phyloP scores from a whole-genome alignment of 345 rosid species.

The Eucalyptus paniculata region DNA sequence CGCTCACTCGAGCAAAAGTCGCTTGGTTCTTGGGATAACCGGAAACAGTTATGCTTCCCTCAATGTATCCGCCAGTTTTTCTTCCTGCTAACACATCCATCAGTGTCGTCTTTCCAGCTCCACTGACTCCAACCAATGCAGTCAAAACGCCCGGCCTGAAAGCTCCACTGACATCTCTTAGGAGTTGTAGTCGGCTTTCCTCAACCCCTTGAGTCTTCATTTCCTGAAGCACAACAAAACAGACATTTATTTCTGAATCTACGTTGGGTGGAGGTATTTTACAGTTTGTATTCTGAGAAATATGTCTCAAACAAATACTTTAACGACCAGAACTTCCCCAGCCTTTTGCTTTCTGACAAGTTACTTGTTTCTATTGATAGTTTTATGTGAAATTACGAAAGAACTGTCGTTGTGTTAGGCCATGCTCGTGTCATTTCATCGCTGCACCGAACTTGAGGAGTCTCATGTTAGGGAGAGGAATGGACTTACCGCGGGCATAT shows the following conservation, averaged over 20 bases:
- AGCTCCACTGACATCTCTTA: conserved; percentile 23
- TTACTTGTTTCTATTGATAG: background rate
- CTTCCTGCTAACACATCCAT: conserved; percentile 44
- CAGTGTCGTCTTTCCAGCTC: conserved; percentile 41
- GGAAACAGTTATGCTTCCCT: conserved; percentile 24
- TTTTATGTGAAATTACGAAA: background rate
- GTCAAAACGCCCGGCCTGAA: conserved; percentile 34
- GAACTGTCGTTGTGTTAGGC: conserved; percentile 25
- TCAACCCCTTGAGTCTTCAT: conserved; percentile 39
- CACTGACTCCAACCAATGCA: conserved; percentile 36
- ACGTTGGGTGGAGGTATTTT: background rate
- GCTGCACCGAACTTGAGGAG: background rate
- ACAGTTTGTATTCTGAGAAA: background rate
- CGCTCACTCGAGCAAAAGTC: conserved; percentile 9
- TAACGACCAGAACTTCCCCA: background rate
- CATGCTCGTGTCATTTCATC: background rate
- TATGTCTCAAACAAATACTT: background rate
- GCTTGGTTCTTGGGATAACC: conserved; percentile 36
- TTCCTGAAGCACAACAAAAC: conserved; percentile 5
- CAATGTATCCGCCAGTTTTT: conserved; percentile 32
- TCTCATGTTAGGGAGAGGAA: no score
- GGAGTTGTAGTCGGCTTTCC: conserved; percentile 20
- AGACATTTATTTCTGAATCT: background rate
- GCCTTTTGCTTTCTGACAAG: background rate
- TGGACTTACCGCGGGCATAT: conserved; percentile 14